Evolutionary conservation across 257 asterid genomes (phyloP), one percentile per base, ranked within the genome.

Genomic region (Solanum corneliomulleri): DNA sequence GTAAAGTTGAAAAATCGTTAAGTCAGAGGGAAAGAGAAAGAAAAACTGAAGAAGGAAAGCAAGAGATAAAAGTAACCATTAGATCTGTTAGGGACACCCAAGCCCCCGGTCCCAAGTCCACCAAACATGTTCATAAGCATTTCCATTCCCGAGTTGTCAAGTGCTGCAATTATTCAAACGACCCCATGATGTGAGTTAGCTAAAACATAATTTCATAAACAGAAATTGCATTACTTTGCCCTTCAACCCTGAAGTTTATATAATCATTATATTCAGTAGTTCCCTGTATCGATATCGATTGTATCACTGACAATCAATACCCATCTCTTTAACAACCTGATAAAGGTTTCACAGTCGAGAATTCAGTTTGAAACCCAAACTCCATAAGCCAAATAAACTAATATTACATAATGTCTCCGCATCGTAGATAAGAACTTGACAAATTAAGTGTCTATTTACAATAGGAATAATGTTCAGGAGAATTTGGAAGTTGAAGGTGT

Each of bases 81-180:
- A 62, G 93, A 31, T 90, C 91, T 86, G 86, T 86, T 88, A 20
- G 89, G 83, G 83, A 82, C 86, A 52, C 87, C 66, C 86, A 90
- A 78, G 85, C 93, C 94, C 18, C 92, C 92, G 0, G 92, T 58
- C 66, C 92, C 92, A 52, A 92, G 93, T 88, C 92, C 94, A 60
- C 93, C 91, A 80, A 92, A 92, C 93, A 92, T 87, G 89, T 89
- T 92, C 91, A 92, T 88, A 89, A 92, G 86, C 89, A 89, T 90
- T 56, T 89, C 93, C 88, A 92, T 45, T 42, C 94, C 92, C 66
- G 68, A 9, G 47, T 76, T 86, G 52, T 86, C 89, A 64, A 42
- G 84, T n/a, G 90, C 62, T 81, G 85, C 85, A 81, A 81, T 49
- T 31, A 81, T 29, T 10, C 20, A 81, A 81, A 49, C 85, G 45